phyloP scores from a whole-genome alignment of 2,329 filamentous ascomycete species.

The Monosporascus sp. region DNA sequence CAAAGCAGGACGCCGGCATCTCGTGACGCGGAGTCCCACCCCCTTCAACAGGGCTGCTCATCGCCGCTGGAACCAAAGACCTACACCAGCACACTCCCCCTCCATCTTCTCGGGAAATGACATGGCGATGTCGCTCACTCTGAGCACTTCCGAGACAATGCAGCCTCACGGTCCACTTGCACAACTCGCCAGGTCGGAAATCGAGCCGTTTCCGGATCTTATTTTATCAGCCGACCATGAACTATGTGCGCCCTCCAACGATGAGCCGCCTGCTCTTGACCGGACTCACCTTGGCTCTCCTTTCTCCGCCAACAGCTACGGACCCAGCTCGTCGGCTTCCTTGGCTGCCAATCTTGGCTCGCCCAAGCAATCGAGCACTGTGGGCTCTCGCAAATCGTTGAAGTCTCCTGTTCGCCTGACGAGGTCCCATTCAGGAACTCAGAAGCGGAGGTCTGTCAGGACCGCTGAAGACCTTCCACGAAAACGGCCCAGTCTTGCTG shows the following conservation, averaged over 20 bases:
- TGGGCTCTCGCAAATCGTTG: conserved; percentile 44
- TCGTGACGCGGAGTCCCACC: conserved; percentile 48
- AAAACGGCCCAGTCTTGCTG: conserved; percentile 49
- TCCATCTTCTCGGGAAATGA: conserved; percentile 55
- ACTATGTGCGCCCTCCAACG: neutral
- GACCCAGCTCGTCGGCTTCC: conserved; percentile 52
- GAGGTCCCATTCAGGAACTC: conserved; percentile 45
- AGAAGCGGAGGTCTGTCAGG: conserved; percentile 50
- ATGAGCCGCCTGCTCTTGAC: conserved; percentile 12
- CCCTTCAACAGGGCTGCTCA: conserved; percentile 48
- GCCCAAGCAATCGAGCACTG: conserved; percentile 40
- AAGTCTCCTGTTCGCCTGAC: conserved; percentile 49
- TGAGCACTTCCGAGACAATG: conserved; percentile 62
- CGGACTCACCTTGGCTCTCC: conserved; percentile 46
- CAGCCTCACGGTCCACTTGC: conserved; percentile 56
- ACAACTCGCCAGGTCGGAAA: conserved; percentile 46
- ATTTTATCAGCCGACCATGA: conserved; percentile 3
- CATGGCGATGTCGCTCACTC: conserved; percentile 56
- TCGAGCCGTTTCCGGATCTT: conserved; percentile 18
- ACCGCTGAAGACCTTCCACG: conserved; percentile 39
- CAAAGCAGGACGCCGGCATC: conserved; percentile 38
- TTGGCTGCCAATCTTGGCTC: conserved; percentile 35
- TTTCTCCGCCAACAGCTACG: conserved; percentile 54
- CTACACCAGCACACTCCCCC: conserved; percentile 38
- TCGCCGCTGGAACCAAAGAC: conserved; percentile 43